Evolutionary conservation across 257 asterid species (phyloP).

Genomic region (Solanum infundibuliforme): DNA sequence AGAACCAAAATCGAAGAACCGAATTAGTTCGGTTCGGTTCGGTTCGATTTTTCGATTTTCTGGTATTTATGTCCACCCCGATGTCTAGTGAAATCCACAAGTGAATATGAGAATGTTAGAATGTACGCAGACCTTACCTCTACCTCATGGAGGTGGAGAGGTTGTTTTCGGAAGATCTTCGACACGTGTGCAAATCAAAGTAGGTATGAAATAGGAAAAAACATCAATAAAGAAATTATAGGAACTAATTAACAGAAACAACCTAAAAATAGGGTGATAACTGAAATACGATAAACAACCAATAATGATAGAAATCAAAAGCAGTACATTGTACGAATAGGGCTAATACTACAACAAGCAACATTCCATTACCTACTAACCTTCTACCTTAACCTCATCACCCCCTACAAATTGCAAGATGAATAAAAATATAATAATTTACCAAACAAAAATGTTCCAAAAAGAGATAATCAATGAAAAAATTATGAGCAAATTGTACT

Average conservation of each 20-base stretch:
- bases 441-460: neutral
- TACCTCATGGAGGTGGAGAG: neutral
- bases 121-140: no score
- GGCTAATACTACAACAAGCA: neutral
- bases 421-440: neutral
- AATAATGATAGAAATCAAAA: no score
- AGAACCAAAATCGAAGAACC: no score
- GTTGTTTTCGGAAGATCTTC: neutral
- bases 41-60: no score
- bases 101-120: neutral
- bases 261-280: no score
- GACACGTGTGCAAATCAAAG: neutral
- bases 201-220: neutral
- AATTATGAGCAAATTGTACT: neutral
- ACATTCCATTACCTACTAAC: no score
- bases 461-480: neutral
- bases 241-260: neutral
- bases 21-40: no score
- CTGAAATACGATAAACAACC: neutral
- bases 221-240: no score
- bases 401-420: neutral
- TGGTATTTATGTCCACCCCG: no score
- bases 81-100: neutral
- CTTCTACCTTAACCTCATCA: neutral
- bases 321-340: neutral